A percentile compares a stretch with the other conserved stretches of the same genome.
Conservation (phyloP, 805 yeast genomes). For the Priceomyces medius region DNA sequence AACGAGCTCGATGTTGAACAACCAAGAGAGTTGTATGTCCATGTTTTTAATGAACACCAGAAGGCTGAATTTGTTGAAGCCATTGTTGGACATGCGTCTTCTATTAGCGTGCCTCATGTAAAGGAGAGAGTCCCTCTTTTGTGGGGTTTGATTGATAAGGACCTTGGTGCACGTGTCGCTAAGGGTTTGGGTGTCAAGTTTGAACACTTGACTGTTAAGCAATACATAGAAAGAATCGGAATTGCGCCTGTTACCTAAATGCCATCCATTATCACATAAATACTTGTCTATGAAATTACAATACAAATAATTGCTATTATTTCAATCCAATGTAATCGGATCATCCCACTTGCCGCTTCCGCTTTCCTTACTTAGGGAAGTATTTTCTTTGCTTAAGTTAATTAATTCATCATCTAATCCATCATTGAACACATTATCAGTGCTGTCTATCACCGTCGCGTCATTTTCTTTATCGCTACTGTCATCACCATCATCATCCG, state of each 20-base stretch:
- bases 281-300: background rate
- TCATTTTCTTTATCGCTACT: slow-evolving; percentile 1
- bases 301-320: background rate
- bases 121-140: slow-evolving; percentile 40
- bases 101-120: slow-evolving; percentile 24
- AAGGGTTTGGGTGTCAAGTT: slow-evolving; percentile 40
- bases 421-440: slow-evolving; percentile 25
- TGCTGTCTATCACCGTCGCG: slow-evolving; percentile 5
- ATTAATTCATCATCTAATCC: slow-evolving; percentile 31
- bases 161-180: slow-evolving; percentile 41
- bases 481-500: slow-evolving; percentile 30
- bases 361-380: slow-evolving; percentile 1
- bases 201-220: slow-evolving; percentile 30
- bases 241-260: slow-evolving; percentile 14
- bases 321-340: slow-evolving; percentile 36
- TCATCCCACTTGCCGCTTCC: slow-evolving; percentile 41
- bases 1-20: slow-evolving; percentile 47
- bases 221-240: slow-evolving; percentile 29
- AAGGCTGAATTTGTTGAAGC: slow-evolving; percentile 35
- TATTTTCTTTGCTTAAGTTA: slow-evolving; percentile 11
- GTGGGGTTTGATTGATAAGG: slow-evolving; percentile 42
- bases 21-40: slow-evolving; percentile 43
- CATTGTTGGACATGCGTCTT: slow-evolving; percentile 39
- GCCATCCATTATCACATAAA: background rate
- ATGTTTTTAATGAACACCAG: slow-evolving; percentile 33